Percentiles rank a stretch among this genome's conserved stretches.
Evolutionary conservation across 2,329 filamentous ascomycete genomes (phyloP).

Genomic region (Fusarium xylarioides): DNA sequence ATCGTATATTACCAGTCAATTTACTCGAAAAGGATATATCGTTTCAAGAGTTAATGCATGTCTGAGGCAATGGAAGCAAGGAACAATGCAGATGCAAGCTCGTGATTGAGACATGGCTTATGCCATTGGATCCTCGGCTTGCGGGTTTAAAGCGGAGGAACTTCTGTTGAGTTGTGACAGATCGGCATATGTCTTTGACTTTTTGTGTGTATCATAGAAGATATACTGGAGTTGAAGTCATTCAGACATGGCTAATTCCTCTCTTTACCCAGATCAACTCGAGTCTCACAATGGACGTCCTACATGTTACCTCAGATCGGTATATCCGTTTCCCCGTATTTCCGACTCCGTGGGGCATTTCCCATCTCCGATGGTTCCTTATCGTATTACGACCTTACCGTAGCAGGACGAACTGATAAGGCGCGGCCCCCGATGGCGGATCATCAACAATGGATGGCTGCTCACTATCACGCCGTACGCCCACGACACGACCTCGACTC

Average conservation of each 20-base stretch:
- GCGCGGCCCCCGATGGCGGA: conserved; percentile 10
- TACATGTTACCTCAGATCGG: conserved; percentile 4
- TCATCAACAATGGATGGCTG: not conserved
- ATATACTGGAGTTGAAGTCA: not conserved
- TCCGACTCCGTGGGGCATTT: conserved; percentile 37
- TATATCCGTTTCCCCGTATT: conserved; percentile 37
- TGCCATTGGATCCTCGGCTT: not conserved
- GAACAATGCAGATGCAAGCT: not conserved
- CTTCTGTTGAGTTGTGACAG: not conserved
- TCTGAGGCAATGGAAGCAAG: not conserved
- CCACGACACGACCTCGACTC: conserved; percentile 1
- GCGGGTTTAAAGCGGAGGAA: not conserved
- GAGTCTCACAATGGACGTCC: not conserved
- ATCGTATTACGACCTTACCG: conserved; percentile 19
- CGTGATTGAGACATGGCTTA: conserved; percentile 3
- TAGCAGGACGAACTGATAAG: conserved; percentile 20
- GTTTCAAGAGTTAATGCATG: not conserved
- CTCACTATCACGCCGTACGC: conserved; percentile 12
- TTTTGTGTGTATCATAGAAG: not conserved
- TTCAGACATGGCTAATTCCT: not conserved
- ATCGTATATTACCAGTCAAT: conserved; percentile 1
- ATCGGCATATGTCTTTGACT: not conserved
- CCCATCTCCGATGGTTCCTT: conserved; percentile 19
- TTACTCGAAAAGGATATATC: not conserved
- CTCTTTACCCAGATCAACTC: not conserved